Conservation (phyloP, 2,329 filamentous ascomycete species). For the Alternaria longipes region DNA sequence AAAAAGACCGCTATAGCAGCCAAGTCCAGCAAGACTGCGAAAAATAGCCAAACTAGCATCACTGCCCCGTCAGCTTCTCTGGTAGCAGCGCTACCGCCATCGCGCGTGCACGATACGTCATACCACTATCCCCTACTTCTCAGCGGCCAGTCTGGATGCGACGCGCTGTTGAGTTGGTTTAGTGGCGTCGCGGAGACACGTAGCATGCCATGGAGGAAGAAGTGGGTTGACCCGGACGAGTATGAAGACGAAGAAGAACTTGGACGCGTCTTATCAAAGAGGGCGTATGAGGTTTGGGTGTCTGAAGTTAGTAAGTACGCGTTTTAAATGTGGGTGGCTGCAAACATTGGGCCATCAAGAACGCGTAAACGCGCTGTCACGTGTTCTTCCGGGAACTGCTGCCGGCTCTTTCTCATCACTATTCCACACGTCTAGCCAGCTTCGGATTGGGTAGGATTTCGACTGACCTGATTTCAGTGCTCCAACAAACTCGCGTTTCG, state of each 20-base stretch:
- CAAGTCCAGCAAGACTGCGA: constrained; percentile 10
- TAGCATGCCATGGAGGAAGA: constrained; percentile 59
- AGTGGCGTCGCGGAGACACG: constrained; percentile 40
- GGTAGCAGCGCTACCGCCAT: constrained; percentile 33
- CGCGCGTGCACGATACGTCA: constrained; percentile 33
- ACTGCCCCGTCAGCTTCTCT: constrained; percentile 22
- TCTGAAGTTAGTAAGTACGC: constrained; percentile 65
- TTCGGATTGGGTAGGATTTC: neutral
- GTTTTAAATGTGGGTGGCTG: neutral
- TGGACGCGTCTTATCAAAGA: constrained; percentile 56
- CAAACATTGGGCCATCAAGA: neutral
- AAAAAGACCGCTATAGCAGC: constrained; percentile 16
- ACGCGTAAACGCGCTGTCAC: constrained; percentile 26
- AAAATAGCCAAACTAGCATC: constrained; percentile 16
- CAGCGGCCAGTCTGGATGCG: constrained; percentile 19
- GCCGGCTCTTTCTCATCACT: neutral
- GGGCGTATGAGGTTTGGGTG: constrained; percentile 73
- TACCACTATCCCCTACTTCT: constrained; percentile 48
- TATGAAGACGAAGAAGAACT: constrained; percentile 42
- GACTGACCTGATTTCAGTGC: constrained; percentile 52
- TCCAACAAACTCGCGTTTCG: constrained; percentile 71
- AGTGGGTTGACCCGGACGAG: constrained; percentile 62
- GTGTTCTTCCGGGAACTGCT: constrained; percentile 10
- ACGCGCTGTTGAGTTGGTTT: constrained; percentile 45
- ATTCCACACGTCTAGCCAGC: neutral